These are phyloP conservation scores for Eimeria sp. DNA, from an alignment of 169 alveolate genomes.

Conservation along the genomic window DNA sequence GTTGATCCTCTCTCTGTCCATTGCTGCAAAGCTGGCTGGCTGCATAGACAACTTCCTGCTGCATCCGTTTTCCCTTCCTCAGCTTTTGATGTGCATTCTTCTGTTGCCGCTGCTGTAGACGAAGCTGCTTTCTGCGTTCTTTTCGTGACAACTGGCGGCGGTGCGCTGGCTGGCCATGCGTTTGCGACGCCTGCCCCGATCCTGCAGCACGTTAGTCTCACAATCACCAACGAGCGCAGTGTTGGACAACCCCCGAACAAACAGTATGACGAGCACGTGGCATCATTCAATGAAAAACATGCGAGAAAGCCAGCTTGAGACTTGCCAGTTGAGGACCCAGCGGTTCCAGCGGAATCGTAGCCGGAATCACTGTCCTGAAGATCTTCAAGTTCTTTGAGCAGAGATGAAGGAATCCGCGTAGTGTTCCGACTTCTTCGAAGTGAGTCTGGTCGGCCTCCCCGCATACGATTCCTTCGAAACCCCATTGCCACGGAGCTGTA, in stretches of 20 bases:
- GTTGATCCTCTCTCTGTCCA: not conserved
- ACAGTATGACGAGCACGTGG: not conserved
- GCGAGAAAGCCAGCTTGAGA: not conserved
- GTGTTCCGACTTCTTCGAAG: slow-evolving; percentile 14
- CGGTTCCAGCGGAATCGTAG: not conserved
- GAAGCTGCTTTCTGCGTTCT: slow-evolving; percentile 67
- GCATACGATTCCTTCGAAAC: not conserved
- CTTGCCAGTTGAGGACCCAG: not conserved
- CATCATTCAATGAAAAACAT: not conserved
- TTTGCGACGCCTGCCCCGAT: not conserved
- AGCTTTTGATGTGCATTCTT: slow-evolving; percentile 27
- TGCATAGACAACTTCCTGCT: not conserved
- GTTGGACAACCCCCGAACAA: not conserved
- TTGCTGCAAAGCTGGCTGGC: not conserved
- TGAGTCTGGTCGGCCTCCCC: slow-evolving; percentile 1
- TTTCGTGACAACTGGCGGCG: slow-evolving; percentile 47
- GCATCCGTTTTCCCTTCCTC: not conserved
- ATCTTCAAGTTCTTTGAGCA: slow-evolving; percentile 28
- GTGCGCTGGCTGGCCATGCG: slow-evolving; percentile 12
- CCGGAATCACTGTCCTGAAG: not conserved
- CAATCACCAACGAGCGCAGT: not conserved
- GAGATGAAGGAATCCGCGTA: slow-evolving; percentile 51
- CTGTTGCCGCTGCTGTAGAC: slow-evolving; percentile 60
- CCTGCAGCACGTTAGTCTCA: slow-evolving; percentile 24
- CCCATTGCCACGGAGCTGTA: slow-evolving; percentile 9